These are phyloP conservation scores for Trypethelium eluteriae DNA, from an alignment of 495 filamentous ascomycete genomes.

Conservation along the genomic window DNA sequence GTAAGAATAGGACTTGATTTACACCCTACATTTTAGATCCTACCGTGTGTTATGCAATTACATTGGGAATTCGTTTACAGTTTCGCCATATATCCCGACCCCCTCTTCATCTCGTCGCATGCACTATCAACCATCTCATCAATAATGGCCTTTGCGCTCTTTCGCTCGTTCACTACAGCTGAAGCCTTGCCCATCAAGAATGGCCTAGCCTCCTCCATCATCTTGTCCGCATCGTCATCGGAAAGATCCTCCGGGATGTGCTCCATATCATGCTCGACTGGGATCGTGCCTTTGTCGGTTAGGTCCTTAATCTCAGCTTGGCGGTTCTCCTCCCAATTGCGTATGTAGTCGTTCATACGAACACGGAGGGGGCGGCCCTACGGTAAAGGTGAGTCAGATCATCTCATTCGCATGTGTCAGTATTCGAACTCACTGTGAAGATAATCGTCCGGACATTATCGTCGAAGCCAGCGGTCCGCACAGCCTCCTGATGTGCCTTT, in stretches of 20 bases:
- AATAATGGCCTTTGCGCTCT: slow-evolving; percentile 83
- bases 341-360: slow-evolving; percentile 83
- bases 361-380: slow-evolving; percentile 77
- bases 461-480: slow-evolving; percentile 82
- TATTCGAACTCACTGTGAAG: slow-evolving; percentile 55
- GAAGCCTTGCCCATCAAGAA: slow-evolving; percentile 96
- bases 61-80: not conserved
- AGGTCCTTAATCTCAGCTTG: slow-evolving; percentile 82
- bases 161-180: slow-evolving; percentile 87
- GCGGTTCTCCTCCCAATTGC: slow-evolving; percentile 93
- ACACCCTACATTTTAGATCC: too few relatives aligned
- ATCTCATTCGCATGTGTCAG: slow-evolving; percentile 36
- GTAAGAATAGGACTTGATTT: too few relatives aligned
- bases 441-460: slow-evolving; percentile 75
- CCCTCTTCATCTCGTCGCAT: slow-evolving; percentile 57
- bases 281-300: slow-evolving; percentile 78
- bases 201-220: slow-evolving; percentile 83
- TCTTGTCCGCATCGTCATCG: slow-evolving; percentile 47
- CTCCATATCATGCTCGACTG: slow-evolving; percentile 53
- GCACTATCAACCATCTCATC: slow-evolving; percentile 91
- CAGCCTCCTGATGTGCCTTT: slow-evolving; percentile 92
- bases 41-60: not conserved
- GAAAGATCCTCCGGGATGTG: slow-evolving; percentile 57
- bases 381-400: slow-evolving; percentile 36
- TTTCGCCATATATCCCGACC: slow-evolving; percentile 36